These are phyloP conservation scores for Ehretia macrophylla DNA, from an alignment of 257 asterid species.

Conservation along the genomic window DNA sequence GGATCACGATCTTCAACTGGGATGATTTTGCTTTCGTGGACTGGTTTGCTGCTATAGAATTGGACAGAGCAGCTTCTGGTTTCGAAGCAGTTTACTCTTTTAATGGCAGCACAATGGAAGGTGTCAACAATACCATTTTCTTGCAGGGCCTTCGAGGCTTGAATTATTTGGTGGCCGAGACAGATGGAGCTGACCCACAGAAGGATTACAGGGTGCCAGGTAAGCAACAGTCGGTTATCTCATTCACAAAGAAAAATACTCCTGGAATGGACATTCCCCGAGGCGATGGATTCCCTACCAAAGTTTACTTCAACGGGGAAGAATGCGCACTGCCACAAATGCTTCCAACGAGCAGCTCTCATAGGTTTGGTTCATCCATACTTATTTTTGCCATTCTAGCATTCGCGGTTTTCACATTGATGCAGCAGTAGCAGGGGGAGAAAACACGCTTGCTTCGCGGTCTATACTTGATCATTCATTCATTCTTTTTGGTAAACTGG, in stretches of 20 bases:
- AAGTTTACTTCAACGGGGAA: constrained; percentile 70
- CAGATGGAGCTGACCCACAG: constrained; percentile 46
- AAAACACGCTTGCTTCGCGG: too few relatives aligned
- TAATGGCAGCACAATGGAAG: constrained; percentile 37
- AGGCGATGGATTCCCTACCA: constrained; percentile 68
- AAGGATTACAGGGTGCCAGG: constrained; percentile 68
- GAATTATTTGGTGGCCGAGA: constrained; percentile 43
- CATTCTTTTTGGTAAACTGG: neutral
- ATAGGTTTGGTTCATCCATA: neutral
- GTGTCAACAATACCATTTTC: constrained; percentile 36
- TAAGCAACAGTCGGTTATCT: constrained; percentile 48
- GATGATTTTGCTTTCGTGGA: constrained; percentile 35
- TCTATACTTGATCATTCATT: neutral
- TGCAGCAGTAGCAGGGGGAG: neutral
- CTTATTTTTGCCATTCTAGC: neutral
- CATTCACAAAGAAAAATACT: constrained; percentile 51
- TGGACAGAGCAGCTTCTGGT: constrained; percentile 48
- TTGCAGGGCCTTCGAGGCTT: constrained; percentile 41
- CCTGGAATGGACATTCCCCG: constrained; percentile 42
- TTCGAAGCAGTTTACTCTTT: constrained; percentile 53
- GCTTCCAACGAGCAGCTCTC: constrained; percentile 35
- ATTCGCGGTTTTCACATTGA: neutral
- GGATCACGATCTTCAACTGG: constrained; percentile 72
- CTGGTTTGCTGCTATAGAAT: constrained; percentile 60
- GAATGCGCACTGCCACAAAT: constrained; percentile 63